Base-by-base conservation (phyloP, 2,329 filamentous ascomycete species). In the Beauveria sp. region DNA sequence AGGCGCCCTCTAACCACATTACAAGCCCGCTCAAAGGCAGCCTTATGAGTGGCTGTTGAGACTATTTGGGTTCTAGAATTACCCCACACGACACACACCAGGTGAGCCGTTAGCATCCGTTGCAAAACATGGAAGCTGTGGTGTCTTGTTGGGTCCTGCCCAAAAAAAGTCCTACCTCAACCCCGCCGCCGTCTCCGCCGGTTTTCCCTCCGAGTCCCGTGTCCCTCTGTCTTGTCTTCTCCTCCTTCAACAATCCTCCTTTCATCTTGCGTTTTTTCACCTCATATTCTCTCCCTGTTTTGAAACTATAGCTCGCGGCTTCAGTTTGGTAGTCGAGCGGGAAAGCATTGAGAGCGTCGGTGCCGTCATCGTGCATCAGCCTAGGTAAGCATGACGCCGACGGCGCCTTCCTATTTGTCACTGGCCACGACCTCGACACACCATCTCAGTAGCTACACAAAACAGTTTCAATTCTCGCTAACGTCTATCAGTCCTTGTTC, bases 21-120 rank as follows among this genome's bases (percentile, higher is more conserved):
- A 34, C 28, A 51, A 34, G 47, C 9, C 47, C 47, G 12, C 47
- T 20, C 18, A 10, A 30, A 20, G 14, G 14, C 12, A 26, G 44
- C 12, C 20, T 26, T 2, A 26, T 7, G 22, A 53, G 51, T 53
- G 51, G 48, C 26, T 50, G 7, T 50, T 8, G 24, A 50, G 14
- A 12, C 24, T 24, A 5, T 37, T 12, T 24, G 6, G 40, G 37
- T 43, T 22, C 52, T 26, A 44, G 24, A 55, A 28, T 16, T 58
- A 43, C 55, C 48, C 57, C 46, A 52, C 57, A 41, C 26, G 4
- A 53, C 1, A n/a, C 12, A 12, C 20, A 46, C 40, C 56, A 26
- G 6, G 37, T 59, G 61, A 59, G 61, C 61, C 50, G 61, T 55
- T 62, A 55, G 55, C 46, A 37, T 58, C 55, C 55, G 61, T 44